Evolutionary conservation across 768 basidiomycete species (phyloP), one percentile per base, ranked within the genome.

Genomic region (Rhodosporidiobolus odoratus): DNA sequence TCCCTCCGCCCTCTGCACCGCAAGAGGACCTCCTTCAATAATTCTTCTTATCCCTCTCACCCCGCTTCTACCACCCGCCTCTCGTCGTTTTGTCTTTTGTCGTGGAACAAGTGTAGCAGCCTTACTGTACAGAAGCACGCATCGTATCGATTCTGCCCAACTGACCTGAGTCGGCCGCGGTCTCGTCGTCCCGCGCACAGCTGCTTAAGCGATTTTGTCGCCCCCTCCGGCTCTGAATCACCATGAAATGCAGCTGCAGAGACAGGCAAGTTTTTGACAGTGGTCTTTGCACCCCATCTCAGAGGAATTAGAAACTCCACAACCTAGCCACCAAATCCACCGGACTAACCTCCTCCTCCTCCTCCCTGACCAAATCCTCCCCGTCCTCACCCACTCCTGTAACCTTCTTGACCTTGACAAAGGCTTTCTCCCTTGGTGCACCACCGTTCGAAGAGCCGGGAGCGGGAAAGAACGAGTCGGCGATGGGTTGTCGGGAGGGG

Each of bases 391-490:
- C 63, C 12, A 45, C 41, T 6, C 43, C 69, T 1, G 27, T 48
- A 12, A 50, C 45, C 37, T 57, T 56, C 30, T 32, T n/a, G 2
- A 34, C 40, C 59, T 60, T 48, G 2, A 19, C 6, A 19, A 16
- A 5, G 30, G 30, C 27, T 32, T 27, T 40, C 52, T 54, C 66
- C n/a, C n/a, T 27, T 27, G 61, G 52, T n/a, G 63, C 62, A 30
- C 34, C 65, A 9, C 61, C 58, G 15, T 43, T 65, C 27, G 35
- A 45, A 35, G 48, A 56, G 1, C 65, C 65, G 37, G 56, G 58
- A 6, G 48, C 54, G 23, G 73, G 73, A 62, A 75, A 75, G 67
- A 75, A 75, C 35, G 73, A 75, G 60, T 71, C 66, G 35, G 64
- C 66, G 53, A 75, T 75, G 12, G 73, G 73, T 45, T 75, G 73